phyloP scores from a whole-genome alignment of 768 basidiomycete genomes.

The Russula sp. region DNA sequence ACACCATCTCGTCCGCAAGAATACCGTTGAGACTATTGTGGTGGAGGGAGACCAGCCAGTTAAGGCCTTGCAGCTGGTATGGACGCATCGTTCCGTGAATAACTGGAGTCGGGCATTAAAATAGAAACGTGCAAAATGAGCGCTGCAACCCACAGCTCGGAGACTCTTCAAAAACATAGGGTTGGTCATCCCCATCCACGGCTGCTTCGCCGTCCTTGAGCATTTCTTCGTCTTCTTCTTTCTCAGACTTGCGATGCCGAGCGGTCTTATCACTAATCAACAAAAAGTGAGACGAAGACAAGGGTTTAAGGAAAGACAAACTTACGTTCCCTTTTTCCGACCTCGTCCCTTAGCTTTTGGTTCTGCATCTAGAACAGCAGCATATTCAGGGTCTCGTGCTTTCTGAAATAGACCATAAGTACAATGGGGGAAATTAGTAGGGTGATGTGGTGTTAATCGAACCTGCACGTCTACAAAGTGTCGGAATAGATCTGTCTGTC shows the following conservation, averaged over 20 bases:
- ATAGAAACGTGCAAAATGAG: background rate
- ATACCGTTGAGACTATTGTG: constrained; percentile 98
- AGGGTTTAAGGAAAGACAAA: background rate
- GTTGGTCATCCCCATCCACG: constrained; percentile 80
- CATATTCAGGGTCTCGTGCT: constrained; percentile 91
- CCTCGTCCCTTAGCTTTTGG: constrained; percentile 82
- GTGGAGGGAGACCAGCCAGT: constrained; percentile 96
- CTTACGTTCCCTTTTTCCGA: constrained; percentile 75
- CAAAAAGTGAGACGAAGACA: constrained; percentile 3
- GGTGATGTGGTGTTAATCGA: constrained; percentile 22
- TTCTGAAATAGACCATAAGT: constrained; percentile 40
- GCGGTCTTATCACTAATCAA: constrained; percentile 61
- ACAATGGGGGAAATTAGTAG: background rate
- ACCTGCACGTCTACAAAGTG: constrained; percentile 98
- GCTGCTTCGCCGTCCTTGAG: constrained; percentile 81
- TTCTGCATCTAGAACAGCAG: constrained; percentile 82
- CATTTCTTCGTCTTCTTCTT: constrained; percentile 97
- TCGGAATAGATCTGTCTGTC: constrained; percentile 96
- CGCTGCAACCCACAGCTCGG: constrained; percentile 64
- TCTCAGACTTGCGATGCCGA: constrained; percentile 93
- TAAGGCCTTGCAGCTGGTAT: constrained; percentile 93
- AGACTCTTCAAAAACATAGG: constrained; percentile 92
- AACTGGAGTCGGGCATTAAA: constrained; percentile 44
- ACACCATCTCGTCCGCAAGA: constrained; percentile 92
- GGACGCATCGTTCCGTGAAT: constrained; percentile 88